Evolutionary conservation across 1,284 basidiomycete species (phyloP), one percentile per base, ranked within the genome.

Genomic region (Tylopilus orsonianus): DNA sequence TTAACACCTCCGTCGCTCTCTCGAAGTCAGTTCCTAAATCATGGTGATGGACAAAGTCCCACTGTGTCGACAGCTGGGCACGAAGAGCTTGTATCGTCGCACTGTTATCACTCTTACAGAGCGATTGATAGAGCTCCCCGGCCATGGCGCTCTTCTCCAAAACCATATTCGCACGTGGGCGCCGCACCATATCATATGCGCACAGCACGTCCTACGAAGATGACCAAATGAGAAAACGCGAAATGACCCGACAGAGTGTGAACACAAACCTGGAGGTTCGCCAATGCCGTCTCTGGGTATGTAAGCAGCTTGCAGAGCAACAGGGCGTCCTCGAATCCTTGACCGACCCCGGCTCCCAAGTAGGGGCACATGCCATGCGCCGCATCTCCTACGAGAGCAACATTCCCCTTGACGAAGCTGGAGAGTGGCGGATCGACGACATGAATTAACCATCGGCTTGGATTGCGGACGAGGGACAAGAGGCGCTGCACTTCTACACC

Each of bases 291-390:
- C 48, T 68, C 60, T 1, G 77, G 71, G 53, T 78, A 74, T 2
- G 64, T 56, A 3, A 86, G 72, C 8, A 85, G 66, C 20, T 69
- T 63, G 36, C 72, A 72, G 12, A 85, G 66, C 9, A 78, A 62
- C 35, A 75, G 75, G 0, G 77, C 77, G 54, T 85, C 82, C 57
- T 85, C 83, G 37, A 84, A 71, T 0, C 79, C 81, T 64, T 84
- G 82, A 1, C 81, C 79, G 12, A 79, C 80, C 12, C 82, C 82
- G 0, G 80, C 75, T 2, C 81, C 81, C n/a, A 83, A 68, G 58
- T 82, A 79, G 0, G 83, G 80, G 16, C 75, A 61, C 74, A 81
- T 84, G 0, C 71, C 79, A 58, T 85, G 82, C 13, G 78, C 81
- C 3, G 81, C 77, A 60, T 85, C 83, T 6, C 82, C 82, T 10